Evolutionary conservation across 495 filamentous ascomycete species (phyloP), one percentile per base, ranked within the genome.

Genomic region (Penicillium daleae): DNA sequence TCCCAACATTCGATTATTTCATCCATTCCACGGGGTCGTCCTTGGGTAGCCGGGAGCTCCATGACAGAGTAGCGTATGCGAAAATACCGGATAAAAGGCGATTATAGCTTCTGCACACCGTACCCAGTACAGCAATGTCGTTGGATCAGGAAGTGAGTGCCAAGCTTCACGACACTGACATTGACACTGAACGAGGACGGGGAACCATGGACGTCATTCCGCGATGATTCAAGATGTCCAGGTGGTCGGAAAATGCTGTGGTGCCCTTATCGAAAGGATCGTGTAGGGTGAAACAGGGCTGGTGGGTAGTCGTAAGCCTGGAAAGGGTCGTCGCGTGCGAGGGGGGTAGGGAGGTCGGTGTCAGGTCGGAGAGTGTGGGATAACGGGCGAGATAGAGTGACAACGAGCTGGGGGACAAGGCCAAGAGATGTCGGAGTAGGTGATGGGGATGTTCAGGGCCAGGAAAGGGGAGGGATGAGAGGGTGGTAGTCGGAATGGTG

Each of bases 1-100:
- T 94, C 92, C 93, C 93, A 97, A 72, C 86, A 91, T 73, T 97
- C 93, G 37, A 92, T 81, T 21, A 79, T 76, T 42, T 85, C 84
- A 56, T 89, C 82, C 26, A 27, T 13, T 19, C 80, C 80, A 46
- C 80, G 76, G 61, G 78, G 82, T 54, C 80, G 82, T 51, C 78
- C 71, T 70, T 84, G 86, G 19, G 87, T 72, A 13, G 81, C 85
- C 66, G 85, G 72, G 33, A 83, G 74, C 62, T 89, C 82, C 87
- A 90, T 87, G 56, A 35, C 42, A 26, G 42, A n/a, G 42, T 42
- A 3, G 26, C 42, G 33, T 39, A 21, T 13, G 32, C 21, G 15
- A 44, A 57, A 29, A 39, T 33, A 31, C 27, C 21, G 4, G 42
- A 32, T 21, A 32, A 51, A 42, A 58, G 21, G 27, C 48, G 26